Base-by-base conservation (phyloP, 108 stramenopile genomes). In the Skeletonema costatum region DNA sequence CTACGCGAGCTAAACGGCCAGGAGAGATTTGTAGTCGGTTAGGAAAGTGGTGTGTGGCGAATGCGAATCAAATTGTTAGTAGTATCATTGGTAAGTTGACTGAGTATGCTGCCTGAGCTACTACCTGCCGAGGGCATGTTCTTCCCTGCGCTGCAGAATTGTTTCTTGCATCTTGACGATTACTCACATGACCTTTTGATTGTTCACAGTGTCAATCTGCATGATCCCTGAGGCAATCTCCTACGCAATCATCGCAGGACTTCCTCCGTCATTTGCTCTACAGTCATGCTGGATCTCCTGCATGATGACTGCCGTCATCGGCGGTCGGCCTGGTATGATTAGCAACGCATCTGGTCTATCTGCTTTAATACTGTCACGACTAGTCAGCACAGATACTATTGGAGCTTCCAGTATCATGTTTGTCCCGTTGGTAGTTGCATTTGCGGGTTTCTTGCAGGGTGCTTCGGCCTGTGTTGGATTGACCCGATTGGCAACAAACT, bases 261-360 rank as follows among this genome's bases (percentile, higher is more conserved):
- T 88, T 2, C 64, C 66, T 7, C 88, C 88, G n/a, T 33, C 74
- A 29, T 61, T 66, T 17, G 88, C 79, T 32, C 41, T 88, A 6
- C 81, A 87, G 74, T 67, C 80, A 38, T 66, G 75, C 32, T 87
- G 83, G 83, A 78, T 84, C 58, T 71, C 76, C 42, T 85, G 84
- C 42, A 60, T 86, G 35, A 61, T 86, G 13, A 88, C 86, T 11
- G 80, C 83, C 32, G 14, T 78, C 42, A 64, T 84, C 11, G 88
- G 88, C 12, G 88, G 88, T 38, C 61, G 86, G 16, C 86, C 86
- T 19, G 88, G 86, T 33, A 88, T 88, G 88, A 75, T 88, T 38
- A 60, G 66, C 32, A 83, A 84, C 36, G 80, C 88, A 8, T 73
- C 83, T 63, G 82, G 70, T 38, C 80, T 77, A 69, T 44, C 56